Conservation (phyloP, 2,329 filamentous ascomycete genomes). For the Venturia asperata region DNA sequence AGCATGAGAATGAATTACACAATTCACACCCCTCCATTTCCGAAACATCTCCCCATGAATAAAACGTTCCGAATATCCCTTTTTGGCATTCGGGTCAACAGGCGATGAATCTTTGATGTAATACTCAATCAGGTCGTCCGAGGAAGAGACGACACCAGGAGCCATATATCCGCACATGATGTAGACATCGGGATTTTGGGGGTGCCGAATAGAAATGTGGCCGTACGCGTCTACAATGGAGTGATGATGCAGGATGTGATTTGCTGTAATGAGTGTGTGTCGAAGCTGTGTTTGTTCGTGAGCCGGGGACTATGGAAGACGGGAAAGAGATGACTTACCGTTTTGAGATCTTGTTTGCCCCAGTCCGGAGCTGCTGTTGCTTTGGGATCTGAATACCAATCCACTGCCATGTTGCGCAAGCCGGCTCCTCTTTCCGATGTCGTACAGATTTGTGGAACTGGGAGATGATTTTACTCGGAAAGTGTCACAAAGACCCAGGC, state of each 20-base stretch:
- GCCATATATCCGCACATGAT: conserved; percentile 21
- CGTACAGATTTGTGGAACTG: neutral
- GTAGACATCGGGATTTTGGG: conserved; percentile 19
- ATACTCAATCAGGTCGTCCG: conserved; percentile 18
- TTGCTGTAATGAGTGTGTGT: conserved; percentile 13
- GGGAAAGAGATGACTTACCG: neutral
- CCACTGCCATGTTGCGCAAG: neutral
- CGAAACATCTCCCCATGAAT: conserved; percentile 20
- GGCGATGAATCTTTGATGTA: conserved; percentile 18
- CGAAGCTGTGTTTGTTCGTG: neutral
- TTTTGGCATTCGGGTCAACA: conserved; percentile 18
- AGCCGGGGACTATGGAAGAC: neutral
- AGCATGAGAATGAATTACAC: conserved; percentile 20
- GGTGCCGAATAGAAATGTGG: conserved; percentile 19
- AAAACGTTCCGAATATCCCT: conserved; percentile 19
- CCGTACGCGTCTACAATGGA: conserved; percentile 18
- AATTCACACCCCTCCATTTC: conserved; percentile 16
- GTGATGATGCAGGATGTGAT: conserved; percentile 18
- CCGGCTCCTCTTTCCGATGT: neutral
- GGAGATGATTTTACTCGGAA: neutral
- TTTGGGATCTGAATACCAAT: conserved; percentile 18
- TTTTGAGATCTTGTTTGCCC: conserved; percentile 28
- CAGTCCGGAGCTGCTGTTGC: conserved; percentile 4
- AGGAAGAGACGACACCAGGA: conserved; percentile 15
- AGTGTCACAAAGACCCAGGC: neutral